Conservation (phyloP, 352 stramenopile genomes). For the Thraustochytrium sp. region DNA sequence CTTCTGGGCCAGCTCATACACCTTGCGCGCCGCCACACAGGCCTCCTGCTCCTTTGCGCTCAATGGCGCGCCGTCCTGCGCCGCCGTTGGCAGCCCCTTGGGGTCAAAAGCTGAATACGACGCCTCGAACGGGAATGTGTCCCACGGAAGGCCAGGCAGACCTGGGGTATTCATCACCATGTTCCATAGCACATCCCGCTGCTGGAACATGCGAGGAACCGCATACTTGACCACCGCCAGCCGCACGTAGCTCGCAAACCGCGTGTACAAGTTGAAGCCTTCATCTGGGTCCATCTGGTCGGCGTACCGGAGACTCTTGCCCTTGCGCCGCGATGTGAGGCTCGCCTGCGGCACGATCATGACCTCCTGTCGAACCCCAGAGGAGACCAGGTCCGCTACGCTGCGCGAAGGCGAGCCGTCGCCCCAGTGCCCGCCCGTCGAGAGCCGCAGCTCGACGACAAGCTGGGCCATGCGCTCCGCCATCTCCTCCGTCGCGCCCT, state of each 20-base stretch:
- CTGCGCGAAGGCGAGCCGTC: neutral
- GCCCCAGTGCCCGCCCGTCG: neutral
- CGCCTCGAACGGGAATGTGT: neutral
- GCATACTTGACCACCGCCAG: neutral
- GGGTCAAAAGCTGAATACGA: neutral
- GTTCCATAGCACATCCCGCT: neutral
- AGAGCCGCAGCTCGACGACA: neutral
- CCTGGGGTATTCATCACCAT: neutral
- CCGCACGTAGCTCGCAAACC: neutral
- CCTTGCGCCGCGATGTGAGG: slow-evolving; percentile 16
- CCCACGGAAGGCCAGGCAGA: neutral
- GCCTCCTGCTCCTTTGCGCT: too few species aligned
- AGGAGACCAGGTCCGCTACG: neutral
- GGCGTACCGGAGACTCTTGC: neutral
- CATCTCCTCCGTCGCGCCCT: neutral
- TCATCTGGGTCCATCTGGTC: neutral
- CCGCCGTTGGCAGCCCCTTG: neutral
- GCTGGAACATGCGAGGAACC: neutral
- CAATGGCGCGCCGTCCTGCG: neutral
- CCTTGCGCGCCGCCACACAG: too few species aligned
- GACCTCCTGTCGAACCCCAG: neutral
- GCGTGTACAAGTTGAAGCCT: neutral
- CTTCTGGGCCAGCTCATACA: too few species aligned
- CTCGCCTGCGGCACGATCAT: slow-evolving; percentile 21
- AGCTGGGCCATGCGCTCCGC: neutral